Base-by-base conservation (phyloP, 2,329 filamentous ascomycete genomes). In the Botrytis paeoniae region DNA sequence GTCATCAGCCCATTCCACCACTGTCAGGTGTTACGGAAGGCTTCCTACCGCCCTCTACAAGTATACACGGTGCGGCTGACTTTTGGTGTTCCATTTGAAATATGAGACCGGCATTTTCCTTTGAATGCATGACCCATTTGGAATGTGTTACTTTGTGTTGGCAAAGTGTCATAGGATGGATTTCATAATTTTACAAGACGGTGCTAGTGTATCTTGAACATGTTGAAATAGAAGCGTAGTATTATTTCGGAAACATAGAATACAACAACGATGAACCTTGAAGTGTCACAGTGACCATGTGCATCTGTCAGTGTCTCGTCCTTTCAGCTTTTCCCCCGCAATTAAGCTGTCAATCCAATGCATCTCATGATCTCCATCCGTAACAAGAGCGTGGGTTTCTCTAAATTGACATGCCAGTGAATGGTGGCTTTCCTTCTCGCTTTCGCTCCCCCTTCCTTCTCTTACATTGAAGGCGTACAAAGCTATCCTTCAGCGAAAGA, bases 31-130 rank as follows among this genome's bases (percentile, higher is more conserved):
- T 69, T 8, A 18, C 39, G 25, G 48, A 32, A 32, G 37, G 18
- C 48, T 48, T 65, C 25, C 41, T 20, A 48, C 20, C 32, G 41
- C 29, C 20, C 29, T 41, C 14, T 54, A 25, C 35, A 39, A 57
- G 35, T 57, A 57, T 68, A 57, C 65, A 57, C 51, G 37, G 48
- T 69, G 65, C 65, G 65, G 65, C 65, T 69, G 48, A 69, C 45
- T 32, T 25, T 32, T 43, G 18, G n/a, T n/a, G 48, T 14, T 32
- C 25, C 37, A 4, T 68, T 39, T 5, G 45, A 41, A 35, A 68
- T 32, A 41, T 57, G 48, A 57, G 65, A 69, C 37, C 48, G 65
- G 37, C 14, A 43, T 32, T 32, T 69, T 43, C 65, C 65, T 32
- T 69, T 59, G 65, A 37, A 32, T 41, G 48, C 35, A 29, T 57